Percentiles rank a stretch among this genome's conserved stretches.
These are phyloP conservation scores for Saprolegnia diclina DNA, from an alignment of 352 stramenopile genomes.

Conservation along the genomic window DNA sequence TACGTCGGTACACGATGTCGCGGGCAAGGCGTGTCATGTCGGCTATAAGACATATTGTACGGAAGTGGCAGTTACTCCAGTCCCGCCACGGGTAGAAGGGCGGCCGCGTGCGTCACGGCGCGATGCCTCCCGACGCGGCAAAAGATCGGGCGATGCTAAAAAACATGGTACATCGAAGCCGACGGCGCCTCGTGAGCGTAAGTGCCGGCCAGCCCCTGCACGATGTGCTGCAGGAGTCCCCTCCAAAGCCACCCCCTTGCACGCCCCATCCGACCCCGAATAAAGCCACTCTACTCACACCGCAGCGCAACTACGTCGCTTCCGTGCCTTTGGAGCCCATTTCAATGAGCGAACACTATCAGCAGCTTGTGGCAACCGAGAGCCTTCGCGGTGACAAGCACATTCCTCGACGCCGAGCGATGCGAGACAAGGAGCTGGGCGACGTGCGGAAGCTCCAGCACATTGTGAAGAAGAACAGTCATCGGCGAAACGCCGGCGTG, in stretches of 20 bases:
- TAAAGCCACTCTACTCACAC: too few relatives aligned
- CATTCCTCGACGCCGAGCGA: not conserved
- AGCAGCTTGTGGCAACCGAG: not conserved
- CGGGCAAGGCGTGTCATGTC: too few relatives aligned
- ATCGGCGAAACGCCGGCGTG: not conserved
- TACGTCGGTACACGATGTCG: too few relatives aligned
- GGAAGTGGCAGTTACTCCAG: too few relatives aligned
- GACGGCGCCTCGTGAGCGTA: not conserved
- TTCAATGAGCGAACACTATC: not conserved
- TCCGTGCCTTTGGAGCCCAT: not conserved
- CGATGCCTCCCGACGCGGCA: not conserved
- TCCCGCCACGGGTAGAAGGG: too few relatives aligned
- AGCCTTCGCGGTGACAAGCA: not conserved
- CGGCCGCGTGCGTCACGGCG: not conserved
- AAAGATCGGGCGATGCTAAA: conserved; percentile 10
- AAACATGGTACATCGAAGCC: conserved; percentile 13
- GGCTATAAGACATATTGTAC: too few relatives aligned
- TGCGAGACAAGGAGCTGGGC: not conserved
- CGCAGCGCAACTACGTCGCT: too few relatives aligned
- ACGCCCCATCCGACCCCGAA: too few relatives aligned
- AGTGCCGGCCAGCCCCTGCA: not conserved
- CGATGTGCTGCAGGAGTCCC: not conserved
- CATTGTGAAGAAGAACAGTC: not conserved
- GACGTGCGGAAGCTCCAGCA: not conserved
- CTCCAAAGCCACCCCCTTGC: too few relatives aligned